Percentiles rank a stretch among this genome's conserved stretches.
Conservation (phyloP, 2,329 filamentous ascomycete genomes). For the Trichophyton simii region DNA sequence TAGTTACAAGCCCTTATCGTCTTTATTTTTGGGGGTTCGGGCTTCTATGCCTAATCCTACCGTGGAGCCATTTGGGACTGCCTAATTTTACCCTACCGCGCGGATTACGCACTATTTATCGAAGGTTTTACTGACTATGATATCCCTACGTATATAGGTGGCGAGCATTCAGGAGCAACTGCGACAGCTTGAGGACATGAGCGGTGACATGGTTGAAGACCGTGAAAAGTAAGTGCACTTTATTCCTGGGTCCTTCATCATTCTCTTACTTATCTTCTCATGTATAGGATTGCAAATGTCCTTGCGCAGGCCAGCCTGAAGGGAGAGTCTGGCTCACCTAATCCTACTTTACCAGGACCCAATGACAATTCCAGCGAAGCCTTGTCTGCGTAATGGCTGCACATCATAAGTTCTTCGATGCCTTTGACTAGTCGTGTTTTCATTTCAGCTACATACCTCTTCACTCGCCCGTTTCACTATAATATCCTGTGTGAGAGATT, state of each 20-base stretch:
- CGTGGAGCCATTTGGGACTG: slow-evolving; percentile 8
- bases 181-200: slow-evolving; percentile 34
- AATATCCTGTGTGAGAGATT: not conserved
- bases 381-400: not conserved
- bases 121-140: slow-evolving; percentile 11
- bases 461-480: not conserved
- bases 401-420: no score
- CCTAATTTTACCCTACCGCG: slow-evolving; percentile 15
- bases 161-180: slow-evolving; percentile 37
- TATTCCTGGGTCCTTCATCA: not conserved
- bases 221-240: slow-evolving; percentile 27
- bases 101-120: not conserved
- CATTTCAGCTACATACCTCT: not conserved
- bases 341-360: not conserved
- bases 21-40: slow-evolving; percentile 14
- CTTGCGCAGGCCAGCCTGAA: slow-evolving; percentile 6
- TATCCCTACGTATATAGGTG: slow-evolving; percentile 28
- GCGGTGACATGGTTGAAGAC: slow-evolving; percentile 34
- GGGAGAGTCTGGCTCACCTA: not conserved
- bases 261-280: not conserved
- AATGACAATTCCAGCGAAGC: not conserved
- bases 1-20: slow-evolving; percentile 8
- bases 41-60: slow-evolving; percentile 4
- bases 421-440: not conserved
- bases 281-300: not conserved